Conservation (phyloP, 805 yeast genomes). For the Teunomyces barrocoloradensis region DNA sequence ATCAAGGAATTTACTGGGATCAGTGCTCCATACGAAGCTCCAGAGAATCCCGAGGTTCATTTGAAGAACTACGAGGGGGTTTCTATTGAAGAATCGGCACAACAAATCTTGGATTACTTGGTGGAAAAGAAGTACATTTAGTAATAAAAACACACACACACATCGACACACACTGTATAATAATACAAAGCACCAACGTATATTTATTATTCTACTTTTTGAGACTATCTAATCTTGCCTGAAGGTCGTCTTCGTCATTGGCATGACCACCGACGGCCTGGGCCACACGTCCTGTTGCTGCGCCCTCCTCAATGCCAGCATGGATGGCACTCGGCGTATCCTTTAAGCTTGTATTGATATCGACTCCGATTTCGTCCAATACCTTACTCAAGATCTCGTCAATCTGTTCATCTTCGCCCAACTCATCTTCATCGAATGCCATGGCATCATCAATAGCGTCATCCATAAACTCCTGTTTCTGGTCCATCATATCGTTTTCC, state of each 20-base stretch:
- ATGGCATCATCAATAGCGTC: conserved; percentile 96
- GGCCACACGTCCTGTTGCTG: conserved; percentile 39
- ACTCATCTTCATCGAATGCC: conserved; percentile 74
- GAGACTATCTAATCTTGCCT: conserved; percentile 81
- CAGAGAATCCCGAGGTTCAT: conserved; percentile 79
- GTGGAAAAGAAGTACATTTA: conserved; percentile 45
- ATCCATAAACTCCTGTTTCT: conserved; percentile 98
- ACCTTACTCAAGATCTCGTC: conserved; percentile 91
- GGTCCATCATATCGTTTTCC: conserved; percentile 96
- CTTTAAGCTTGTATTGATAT: conserved; percentile 52
- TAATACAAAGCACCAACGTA: not conserved
- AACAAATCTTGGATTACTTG: conserved; percentile 66
- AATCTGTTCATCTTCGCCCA: conserved; percentile 82
- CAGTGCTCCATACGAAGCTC: conserved; percentile 94
- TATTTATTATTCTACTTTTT: conserved; percentile 41
- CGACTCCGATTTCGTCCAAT: conserved; percentile 94
- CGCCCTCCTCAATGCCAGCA: conserved; percentile 37
- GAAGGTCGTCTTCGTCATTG: conserved; percentile 74
- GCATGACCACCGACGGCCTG: conserved; percentile 42
- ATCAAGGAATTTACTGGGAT: conserved; percentile 95
- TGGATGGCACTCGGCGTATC: conserved; percentile 42
- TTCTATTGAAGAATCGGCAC: conserved; percentile 79
- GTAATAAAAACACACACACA: not conserved
- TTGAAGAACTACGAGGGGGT: conserved; percentile 63
- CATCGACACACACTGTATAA: too few species aligned